These are phyloP conservation scores for Penicillium decumbens DNA, from an alignment of 2,329 filamentous ascomycete genomes.

Conservation along the genomic window DNA sequence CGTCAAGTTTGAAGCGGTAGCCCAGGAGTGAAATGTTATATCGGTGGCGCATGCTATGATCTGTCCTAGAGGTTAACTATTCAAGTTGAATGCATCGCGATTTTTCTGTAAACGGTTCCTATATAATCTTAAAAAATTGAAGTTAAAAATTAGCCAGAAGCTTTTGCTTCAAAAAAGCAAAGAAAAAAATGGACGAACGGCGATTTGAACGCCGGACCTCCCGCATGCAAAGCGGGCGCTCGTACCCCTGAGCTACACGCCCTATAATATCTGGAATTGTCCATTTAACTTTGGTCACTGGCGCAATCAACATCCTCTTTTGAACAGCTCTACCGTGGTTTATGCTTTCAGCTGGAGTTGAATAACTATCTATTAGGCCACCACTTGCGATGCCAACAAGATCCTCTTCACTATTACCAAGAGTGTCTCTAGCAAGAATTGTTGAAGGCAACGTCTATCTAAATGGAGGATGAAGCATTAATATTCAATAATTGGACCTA, in stretches of 20 bases:
- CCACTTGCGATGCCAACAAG: no score
- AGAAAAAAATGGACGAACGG: conserved; percentile 8
- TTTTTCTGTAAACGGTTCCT: no score
- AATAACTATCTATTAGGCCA: no score
- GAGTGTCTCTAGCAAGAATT: no score
- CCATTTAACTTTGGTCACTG: neutral
- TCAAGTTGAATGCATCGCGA: no score
- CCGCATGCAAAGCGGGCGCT: conserved; percentile 11
- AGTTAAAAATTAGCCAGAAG: no score
- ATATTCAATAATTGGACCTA: no score
- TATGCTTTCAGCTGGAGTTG: no score
- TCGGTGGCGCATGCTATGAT: neutral
- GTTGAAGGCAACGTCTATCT: no score
- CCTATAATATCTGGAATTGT: neutral
- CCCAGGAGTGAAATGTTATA: neutral
- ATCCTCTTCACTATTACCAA: no score
- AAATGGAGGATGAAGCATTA: no score
- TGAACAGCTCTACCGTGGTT: neutral
- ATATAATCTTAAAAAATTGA: no score
- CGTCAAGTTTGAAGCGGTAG: conserved; percentile 6
- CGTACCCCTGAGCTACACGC: conserved; percentile 9
- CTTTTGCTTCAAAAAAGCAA: neutral
- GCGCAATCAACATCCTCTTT: neutral
- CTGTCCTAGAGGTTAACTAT: neutral
- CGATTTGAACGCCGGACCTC: conserved; percentile 10